Percentiles rank a stretch among this genome's conserved stretches.
phyloP scores from a whole-genome alignment of 2,329 filamentous ascomycete genomes.

The Phyllosticta capitalensis region DNA sequence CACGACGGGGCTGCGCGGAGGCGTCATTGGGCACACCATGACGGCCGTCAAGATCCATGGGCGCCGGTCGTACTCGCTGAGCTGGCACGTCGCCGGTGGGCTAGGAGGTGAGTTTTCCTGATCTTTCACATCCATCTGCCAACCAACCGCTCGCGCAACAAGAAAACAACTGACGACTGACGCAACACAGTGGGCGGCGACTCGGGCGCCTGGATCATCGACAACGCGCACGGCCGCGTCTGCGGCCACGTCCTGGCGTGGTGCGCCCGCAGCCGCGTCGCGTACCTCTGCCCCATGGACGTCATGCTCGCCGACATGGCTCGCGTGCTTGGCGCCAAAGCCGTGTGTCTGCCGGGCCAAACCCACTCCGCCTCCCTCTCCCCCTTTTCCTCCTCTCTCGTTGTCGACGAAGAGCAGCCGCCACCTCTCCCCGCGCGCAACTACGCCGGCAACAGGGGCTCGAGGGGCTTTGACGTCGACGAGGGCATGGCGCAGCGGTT shows the following conservation, averaged over 20 bases:
- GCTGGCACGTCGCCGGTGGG: slow-evolving; percentile 51
- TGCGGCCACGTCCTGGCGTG: slow-evolving; percentile 88
- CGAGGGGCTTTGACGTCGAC: background rate
- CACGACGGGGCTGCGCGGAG: slow-evolving; percentile 73
- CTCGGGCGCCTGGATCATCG: slow-evolving; percentile 86
- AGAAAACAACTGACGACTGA: slow-evolving; percentile 5
- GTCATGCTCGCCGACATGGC: slow-evolving; percentile 78
- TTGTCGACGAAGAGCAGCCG: background rate
- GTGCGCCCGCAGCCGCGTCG: slow-evolving; percentile 68
- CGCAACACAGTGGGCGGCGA: slow-evolving; percentile 63
- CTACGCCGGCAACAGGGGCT: too few species aligned
- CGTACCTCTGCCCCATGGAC: slow-evolving; percentile 95
- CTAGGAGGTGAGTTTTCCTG: slow-evolving; percentile 41
- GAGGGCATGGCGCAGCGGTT: background rate
- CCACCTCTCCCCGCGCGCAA: too few species aligned
- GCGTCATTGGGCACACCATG: slow-evolving; percentile 67
- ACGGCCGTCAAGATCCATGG: slow-evolving; percentile 82
- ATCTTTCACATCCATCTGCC: too few species aligned
- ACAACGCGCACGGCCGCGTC: slow-evolving; percentile 65
- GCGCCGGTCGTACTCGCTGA: slow-evolving; percentile 68
- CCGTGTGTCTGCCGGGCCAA: slow-evolving; percentile 61
- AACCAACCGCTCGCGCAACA: too few species aligned
- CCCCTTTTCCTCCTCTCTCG: too few species aligned
- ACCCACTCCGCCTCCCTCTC: too few species aligned
- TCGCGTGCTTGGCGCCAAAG: slow-evolving; percentile 59